Base-by-base conservation (phyloP, 768 basidiomycete genomes). In the Cantharellus cinnabarinus region DNA sequence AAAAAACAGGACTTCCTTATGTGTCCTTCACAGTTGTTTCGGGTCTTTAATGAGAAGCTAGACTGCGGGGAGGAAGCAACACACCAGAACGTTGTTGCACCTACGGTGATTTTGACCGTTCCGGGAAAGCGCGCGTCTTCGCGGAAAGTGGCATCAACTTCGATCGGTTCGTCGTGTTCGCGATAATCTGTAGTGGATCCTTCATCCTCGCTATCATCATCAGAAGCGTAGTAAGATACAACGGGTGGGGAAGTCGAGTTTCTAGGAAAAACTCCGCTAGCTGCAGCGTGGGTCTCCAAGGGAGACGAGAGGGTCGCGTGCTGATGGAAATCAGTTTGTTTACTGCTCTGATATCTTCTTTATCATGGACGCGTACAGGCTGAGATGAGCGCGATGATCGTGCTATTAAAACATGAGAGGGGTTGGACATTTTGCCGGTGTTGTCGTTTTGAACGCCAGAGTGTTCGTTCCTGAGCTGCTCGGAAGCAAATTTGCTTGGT, bases 1-100 rank as follows among this genome's bases (percentile, higher is more conserved):
- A 67, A 90, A 94, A 70, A 82, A 85, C 3, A 94, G 72, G 38
- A 94, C 79, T 67, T 93, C 89, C 68, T 88, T 90, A 71, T 94
- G 90, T 0, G 85, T 83, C 87, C 87, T 89, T 66, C 51, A 51
- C 42, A 48, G 39, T 41, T 41, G 37, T 20, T 10, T 15, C 50
- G 51, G n/a, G 1, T 39, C 41, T 58, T 56, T 34, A 41, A 56
- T 62, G 42, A 10, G 38, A 42, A 57, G 5, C 20, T 20, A 14
- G 14, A 35, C 38, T 41, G 29, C 44, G 7, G 10, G 59, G 60
- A 57, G 7, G 63, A 56, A 35, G 41, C 57, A 55, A 72, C 84
- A 65, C 67, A 89, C 89, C 90, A 94, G 71, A 94, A 94, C 3
- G 85, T 89, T 53, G 86, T 88, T 62, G 76, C 79, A 68, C 89